A percentile compares a stretch with the other conserved stretches of the same genome.
Evolutionary conservation across 2,329 filamentous ascomycete genomes (phyloP).

Genomic region (Microdochium bolleyi): DNA sequence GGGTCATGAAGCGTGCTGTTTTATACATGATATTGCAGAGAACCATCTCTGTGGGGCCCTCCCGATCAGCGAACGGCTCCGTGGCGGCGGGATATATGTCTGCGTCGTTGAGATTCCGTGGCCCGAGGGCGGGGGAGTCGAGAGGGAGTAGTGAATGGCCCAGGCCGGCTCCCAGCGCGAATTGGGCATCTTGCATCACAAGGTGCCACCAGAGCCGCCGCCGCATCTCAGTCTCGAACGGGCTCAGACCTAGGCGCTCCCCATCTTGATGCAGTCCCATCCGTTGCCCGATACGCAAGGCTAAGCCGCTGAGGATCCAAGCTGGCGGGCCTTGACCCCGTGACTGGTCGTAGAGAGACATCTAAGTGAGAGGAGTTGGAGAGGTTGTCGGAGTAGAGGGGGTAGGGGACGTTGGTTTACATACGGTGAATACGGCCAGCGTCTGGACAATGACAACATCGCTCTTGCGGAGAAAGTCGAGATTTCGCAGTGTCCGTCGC

Average conservation of each 20-base stretch:
- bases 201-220: conserved; percentile 34
- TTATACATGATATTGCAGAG: conserved; percentile 10
- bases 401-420: conserved; percentile 1
- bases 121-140: conserved; percentile 11
- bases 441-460: conserved; percentile 26
- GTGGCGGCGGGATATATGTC: conserved; percentile 13
- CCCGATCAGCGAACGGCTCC: conserved; percentile 7
- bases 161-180: conserved; percentile 14
- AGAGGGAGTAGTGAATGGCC: conserved; percentile 10
- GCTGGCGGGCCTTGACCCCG: conserved; percentile 15
- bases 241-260: conserved; percentile 20
- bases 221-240: conserved; percentile 33
- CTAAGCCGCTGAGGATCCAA: conserved; percentile 23
- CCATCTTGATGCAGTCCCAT: conserved; percentile 33
- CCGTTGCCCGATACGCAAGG: conserved; percentile 30
- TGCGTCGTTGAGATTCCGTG: conserved; percentile 19
- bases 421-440: conserved; percentile 18
- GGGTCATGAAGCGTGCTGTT: conserved; percentile 5
- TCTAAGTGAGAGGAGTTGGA: conserved; percentile 3
- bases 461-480: conserved; percentile 21
- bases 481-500: conserved; percentile 10
- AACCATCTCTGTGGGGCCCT: conserved; percentile 13
- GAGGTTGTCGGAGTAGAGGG: conserved; percentile 7
- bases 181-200: conserved; percentile 18
- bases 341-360: conserved; percentile 5